Base-by-base conservation (phyloP, 2,329 filamentous ascomycete species). In the Didymella arachidicola region DNA sequence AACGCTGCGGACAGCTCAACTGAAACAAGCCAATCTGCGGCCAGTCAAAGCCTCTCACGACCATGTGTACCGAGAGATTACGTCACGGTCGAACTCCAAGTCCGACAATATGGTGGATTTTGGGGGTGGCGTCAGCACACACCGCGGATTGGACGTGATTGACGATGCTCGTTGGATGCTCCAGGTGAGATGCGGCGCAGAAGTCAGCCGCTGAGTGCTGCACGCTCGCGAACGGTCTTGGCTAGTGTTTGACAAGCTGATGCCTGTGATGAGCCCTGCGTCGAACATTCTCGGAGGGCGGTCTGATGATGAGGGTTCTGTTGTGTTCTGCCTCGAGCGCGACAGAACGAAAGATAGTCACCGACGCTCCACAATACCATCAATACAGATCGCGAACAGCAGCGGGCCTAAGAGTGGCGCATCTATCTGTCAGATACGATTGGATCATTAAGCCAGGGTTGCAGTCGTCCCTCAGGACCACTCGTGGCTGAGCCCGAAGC, bases 401-500 rank as follows among this genome's bases (percentile, higher is more conserved):
- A 38, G 56, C 45, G 8, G 45, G 51, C 56, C 45, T 53, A n/a
- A 59, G 5, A 54, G 56, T 59, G 56, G 56, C 56, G 56, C 22
- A 36, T 54, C 50, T 6, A 41, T 18, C 46, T 59, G 50, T 39
- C 18, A n/a, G 19, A 49, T 32, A 12, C 34, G 12, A 59, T 59
- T 54, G 56, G 56, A 45, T 39, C 41, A 52, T 19, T 47, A 8
- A 26, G 57, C 45, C 42, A 55, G 52, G 57, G 52, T 55, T 60
- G 43, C 48, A 56, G 10, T 52, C 32, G 48, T 55, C 57, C 47
- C 42, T 34, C 41, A 43, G 32, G 45, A 51, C 51, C 10, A 39
- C 56, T 30, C 39, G 57, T 60, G 57, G 52, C 57, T 60, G 57
- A 60, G 57, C 52, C 57, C 48, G 38, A 52, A 60, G 36, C 52